Conservation (phyloP, 2,329 filamentous ascomycete genomes). For the Pseudogymnoascus sp. region DNA sequence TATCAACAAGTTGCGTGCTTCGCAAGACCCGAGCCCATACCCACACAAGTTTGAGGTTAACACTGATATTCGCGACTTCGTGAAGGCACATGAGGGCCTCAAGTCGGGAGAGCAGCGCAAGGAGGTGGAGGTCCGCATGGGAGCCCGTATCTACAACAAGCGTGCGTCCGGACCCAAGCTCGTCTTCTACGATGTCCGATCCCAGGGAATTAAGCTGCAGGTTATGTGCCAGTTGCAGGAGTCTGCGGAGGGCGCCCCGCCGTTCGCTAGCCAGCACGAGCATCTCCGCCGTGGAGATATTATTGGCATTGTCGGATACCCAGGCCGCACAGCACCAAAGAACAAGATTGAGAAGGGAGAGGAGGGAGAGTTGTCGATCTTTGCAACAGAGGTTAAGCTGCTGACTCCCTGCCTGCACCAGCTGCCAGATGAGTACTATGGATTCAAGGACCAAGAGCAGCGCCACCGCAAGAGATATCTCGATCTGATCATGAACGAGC, state of each 20-base stretch:
- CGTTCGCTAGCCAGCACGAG: constrained; percentile 85
- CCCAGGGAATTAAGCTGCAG: constrained; percentile 72
- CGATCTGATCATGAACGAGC: constrained; percentile 90
- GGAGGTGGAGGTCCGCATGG: constrained; percentile 68
- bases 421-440: constrained; percentile 83
- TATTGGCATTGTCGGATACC: constrained; percentile 78
- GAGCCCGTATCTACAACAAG: constrained; percentile 83
- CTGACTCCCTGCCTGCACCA: constrained; percentile 87
- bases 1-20: constrained; percentile 68
- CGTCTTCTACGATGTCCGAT: constrained; percentile 81
- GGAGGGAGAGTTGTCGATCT: constrained; percentile 89
- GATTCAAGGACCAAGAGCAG: constrained; percentile 92
- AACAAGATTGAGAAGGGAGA: constrained; percentile 70
- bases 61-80: constrained; percentile 74
- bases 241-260: constrained; percentile 52
- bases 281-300: constrained; percentile 85
- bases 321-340: constrained; percentile 81
- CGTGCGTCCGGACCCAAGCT: constrained; percentile 76
- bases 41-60: constrained; percentile 89
- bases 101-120: constrained; percentile 80
- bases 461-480: constrained; percentile 89
- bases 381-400: constrained; percentile 77
- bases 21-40: constrained; percentile 73
- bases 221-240: constrained; percentile 87
- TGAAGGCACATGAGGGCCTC: constrained; percentile 68